Evolutionary conservation across 2,329 filamentous ascomycete genomes (phyloP).

Genomic region (Cercospora nicotianae): DNA sequence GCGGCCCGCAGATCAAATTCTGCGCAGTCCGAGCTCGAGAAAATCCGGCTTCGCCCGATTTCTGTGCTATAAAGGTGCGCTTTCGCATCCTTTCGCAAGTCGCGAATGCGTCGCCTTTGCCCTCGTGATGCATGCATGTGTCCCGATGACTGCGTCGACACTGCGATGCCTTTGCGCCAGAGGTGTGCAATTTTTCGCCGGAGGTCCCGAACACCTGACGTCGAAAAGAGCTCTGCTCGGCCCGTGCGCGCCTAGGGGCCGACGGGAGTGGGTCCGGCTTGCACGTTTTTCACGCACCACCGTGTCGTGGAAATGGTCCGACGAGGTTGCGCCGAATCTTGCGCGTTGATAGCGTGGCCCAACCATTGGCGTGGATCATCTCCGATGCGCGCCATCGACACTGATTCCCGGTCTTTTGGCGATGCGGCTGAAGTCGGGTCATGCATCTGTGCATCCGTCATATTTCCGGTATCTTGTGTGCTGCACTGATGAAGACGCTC

Average conservation of each 20-base stretch:
- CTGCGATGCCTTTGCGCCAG: conserved; percentile 7
- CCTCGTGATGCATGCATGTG: background rate
- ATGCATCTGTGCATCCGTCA: conserved; percentile 9
- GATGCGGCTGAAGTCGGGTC: conserved; percentile 1
- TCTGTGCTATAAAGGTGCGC: conserved; percentile 5
- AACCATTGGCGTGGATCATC: conserved; percentile 15
- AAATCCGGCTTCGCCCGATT: conserved; percentile 21
- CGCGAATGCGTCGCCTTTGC: background rate
- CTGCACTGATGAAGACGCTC: background rate
- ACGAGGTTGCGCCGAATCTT: conserved; percentile 20
- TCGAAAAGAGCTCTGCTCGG: conserved; percentile 14
- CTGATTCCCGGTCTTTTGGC: background rate
- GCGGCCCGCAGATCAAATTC: conserved; percentile 22
- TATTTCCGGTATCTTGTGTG: conserved; percentile 1
- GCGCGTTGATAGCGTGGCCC: conserved; percentile 3
- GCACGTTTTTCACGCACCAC: conserved; percentile 9
- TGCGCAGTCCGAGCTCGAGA: conserved; percentile 22
- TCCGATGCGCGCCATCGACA: conserved; percentile 14
- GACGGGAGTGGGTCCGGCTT: conserved; percentile 15
- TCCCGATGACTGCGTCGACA: background rate
- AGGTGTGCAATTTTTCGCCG: background rate
- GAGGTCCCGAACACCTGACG: conserved; percentile 15
- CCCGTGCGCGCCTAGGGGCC: conserved; percentile 13
- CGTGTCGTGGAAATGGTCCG: conserved; percentile 3
- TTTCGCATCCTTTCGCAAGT: conserved; percentile 1